These are phyloP conservation scores for Saitozyma podzolica DNA, from an alignment of 768 basidiomycete genomes.

Conservation along the genomic window DNA sequence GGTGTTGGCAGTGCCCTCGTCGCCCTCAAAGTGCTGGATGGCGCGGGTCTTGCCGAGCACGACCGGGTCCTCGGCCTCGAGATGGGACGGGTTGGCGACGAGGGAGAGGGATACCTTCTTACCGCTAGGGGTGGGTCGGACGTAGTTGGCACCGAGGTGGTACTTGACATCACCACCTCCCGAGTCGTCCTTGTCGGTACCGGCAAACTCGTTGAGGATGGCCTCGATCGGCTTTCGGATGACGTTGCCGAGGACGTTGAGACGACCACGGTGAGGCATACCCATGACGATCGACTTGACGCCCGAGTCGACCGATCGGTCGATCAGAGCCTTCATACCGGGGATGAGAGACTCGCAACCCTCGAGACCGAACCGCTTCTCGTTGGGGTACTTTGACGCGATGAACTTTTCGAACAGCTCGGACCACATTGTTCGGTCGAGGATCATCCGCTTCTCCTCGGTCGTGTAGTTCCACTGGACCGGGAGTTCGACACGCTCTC, in stretches of 20 bases:
- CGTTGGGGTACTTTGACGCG: conserved; percentile 96
- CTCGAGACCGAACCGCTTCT: conserved; percentile 98
- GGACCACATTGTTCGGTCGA: conserved; percentile 99
- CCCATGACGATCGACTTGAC: conserved; percentile 96
- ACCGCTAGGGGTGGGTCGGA: conserved; percentile 94
- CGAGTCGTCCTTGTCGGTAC: conserved; percentile 68
- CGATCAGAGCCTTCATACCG: conserved; percentile 99
- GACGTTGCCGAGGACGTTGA: conserved; percentile 97
- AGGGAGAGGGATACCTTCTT: conserved; percentile 97
- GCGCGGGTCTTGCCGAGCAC: conserved; percentile 99
- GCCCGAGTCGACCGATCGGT: conserved; percentile 93
- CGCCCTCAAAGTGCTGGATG: conserved; percentile 90
- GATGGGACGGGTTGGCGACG: conserved; percentile 96
- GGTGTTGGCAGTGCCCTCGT: conserved; percentile 72
- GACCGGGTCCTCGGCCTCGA: conserved; percentile 95
- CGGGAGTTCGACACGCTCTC: conserved; percentile 91
- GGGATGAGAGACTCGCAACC: conserved; percentile 97
- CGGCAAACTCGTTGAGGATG: conserved; percentile 94
- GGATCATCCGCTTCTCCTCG: conserved; percentile 98
- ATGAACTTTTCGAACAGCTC: conserved; percentile 99
- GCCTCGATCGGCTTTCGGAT: conserved; percentile 98
- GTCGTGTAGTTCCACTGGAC: conserved; percentile 96
- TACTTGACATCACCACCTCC: conserved; percentile 98
- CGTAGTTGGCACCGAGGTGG: conserved; percentile 95
- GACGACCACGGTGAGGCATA: conserved; percentile 98